Evolutionary conservation across 106 monocot species (phyloP), one percentile per base, ranked within the genome.

Genomic region (Acorus gramineus): DNA sequence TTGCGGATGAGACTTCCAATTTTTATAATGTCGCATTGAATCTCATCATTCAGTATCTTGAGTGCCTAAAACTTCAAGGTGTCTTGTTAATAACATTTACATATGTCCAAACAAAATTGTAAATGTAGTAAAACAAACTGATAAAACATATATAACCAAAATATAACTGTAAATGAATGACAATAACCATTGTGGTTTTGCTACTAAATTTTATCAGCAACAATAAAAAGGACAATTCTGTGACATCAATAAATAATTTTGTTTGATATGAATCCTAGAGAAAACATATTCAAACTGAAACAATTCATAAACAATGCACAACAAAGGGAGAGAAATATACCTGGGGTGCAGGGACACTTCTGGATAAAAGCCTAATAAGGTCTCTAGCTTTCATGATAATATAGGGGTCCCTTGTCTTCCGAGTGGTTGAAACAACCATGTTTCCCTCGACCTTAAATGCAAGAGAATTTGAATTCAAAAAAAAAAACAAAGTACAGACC

Each of bases 271-370:
- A 28, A 28, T 28, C 28, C 28, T 28, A 28, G 28, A 28, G 28
- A 28, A 28, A 28, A 28, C 28, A 28, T 28, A 28, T 28, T 28
- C 28, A 28, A 28, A 1, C 28, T 28, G 28, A 28, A 28, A 28
- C 28, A 28, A 28, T 28, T 28, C 28, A 28, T 28, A 28, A 28
- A 28, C 28, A 28, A 28, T 28, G 28, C 28, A 28, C 28, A 28
- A 28, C 28, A 58, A 8, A 59, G 11, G 13, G 0, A 14, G 11
- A 5, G 6, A 57, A 47, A 42, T 46, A 60, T 62, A 82, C 95
- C 85, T 99, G 98, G 46, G 83, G 88, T 55, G 88, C 98, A 71
- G 92, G 98, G 11, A 92, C 98, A 65, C 98, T 92, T 76, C 98
- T 77, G 4, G 98, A 89, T 61, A 99, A 75, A 69, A 99, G 88